Percentiles rank a stretch among this genome's conserved stretches.
Conservation (phyloP, 306 rosid species). For the Cicer chorassanicum region DNA sequence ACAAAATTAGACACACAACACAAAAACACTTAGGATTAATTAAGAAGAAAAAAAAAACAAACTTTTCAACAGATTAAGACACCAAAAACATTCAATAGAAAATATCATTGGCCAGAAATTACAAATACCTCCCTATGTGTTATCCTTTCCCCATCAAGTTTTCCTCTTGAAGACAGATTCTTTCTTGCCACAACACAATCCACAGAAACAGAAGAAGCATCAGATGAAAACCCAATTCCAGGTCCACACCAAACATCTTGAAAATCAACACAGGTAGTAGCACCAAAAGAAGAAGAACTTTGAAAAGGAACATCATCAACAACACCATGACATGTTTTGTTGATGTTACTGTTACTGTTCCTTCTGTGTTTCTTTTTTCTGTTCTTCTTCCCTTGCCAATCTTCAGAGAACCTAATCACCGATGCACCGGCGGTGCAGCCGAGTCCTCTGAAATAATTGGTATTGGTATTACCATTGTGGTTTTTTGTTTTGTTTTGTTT, state of each 20-base stretch:
- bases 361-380: slow-evolving; percentile 65
- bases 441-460: slow-evolving; percentile 70
- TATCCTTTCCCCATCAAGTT: slow-evolving; percentile 71
- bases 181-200: slow-evolving; percentile 83
- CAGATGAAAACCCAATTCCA: slow-evolving; percentile 81
- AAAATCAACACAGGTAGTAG: slow-evolving; percentile 42
- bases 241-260: slow-evolving; percentile 99
- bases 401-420: slow-evolving; percentile 75
- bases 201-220: slow-evolving; percentile 63
- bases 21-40: neutral
- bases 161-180: slow-evolving; percentile 71
- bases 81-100: slow-evolving; percentile 11
- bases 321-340: slow-evolving; percentile 48
- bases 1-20: neutral
- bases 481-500: slow-evolving; percentile 51
- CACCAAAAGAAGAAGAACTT: too few species aligned
- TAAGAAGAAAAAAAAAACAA: neutral
- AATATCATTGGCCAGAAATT: neutral
- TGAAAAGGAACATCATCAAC: slow-evolving; percentile 40
- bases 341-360: slow-evolving; percentile 47
- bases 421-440: slow-evolving; percentile 82
- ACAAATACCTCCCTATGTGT: slow-evolving; percentile 66
- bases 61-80: slow-evolving; percentile 25
- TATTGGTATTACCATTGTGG: slow-evolving; percentile 51
- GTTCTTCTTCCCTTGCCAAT: slow-evolving; percentile 73